Base-by-base conservation (phyloP, 1,284 basidiomycete species). In the Apiotrichum montevideense region DNA sequence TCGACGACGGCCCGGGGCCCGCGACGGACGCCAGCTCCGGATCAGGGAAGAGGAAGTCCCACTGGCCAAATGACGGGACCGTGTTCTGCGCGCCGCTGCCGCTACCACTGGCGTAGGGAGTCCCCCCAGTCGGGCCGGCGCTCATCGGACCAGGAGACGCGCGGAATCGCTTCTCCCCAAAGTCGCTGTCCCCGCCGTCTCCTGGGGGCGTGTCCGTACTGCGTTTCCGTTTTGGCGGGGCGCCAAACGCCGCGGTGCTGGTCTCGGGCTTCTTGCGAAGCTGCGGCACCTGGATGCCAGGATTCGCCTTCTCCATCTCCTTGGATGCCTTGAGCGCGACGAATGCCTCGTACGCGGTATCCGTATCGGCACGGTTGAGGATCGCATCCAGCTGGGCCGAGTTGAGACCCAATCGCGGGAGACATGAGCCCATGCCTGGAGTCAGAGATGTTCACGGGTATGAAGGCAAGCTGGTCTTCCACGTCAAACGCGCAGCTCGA, bases 301-400 rank as follows among this genome's bases (percentile, higher is more conserved):
- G 70, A 51, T 73, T 69, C 29, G 66, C 61, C 35, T 61, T 58
- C 52, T 67, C 55, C 46, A 69, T 56, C 59, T 73, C 69, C 46
- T 64, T 66, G 14, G 67, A 67, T 34, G 70, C 74, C 35, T 82
- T 76, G 46, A 78, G 67, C 4, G 71, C 65, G 61, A 90, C 84
- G 67, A 87, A 92, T 48, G 88, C 87, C 69, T 93, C 90, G 81
- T 87, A 90, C 34, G 90, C 90, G 1, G 90, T 91, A 71, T 94
- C 90, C 0, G 90, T 91, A 75, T 94, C 90, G 2, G 87, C 84
- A 66, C 85, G 85, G 74, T 87, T 89, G 60, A 91, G 79, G 63
- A 86, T 87, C 48, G 83, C 84, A 63, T 88, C 85, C 69, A 92
- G 90, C 66, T 88, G 87, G 52, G 82, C 78, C 61, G 65, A 84